These are phyloP conservation scores for Eimeria necatrix DNA, from an alignment of 169 alveolate genomes.

Conservation along the genomic window DNA sequence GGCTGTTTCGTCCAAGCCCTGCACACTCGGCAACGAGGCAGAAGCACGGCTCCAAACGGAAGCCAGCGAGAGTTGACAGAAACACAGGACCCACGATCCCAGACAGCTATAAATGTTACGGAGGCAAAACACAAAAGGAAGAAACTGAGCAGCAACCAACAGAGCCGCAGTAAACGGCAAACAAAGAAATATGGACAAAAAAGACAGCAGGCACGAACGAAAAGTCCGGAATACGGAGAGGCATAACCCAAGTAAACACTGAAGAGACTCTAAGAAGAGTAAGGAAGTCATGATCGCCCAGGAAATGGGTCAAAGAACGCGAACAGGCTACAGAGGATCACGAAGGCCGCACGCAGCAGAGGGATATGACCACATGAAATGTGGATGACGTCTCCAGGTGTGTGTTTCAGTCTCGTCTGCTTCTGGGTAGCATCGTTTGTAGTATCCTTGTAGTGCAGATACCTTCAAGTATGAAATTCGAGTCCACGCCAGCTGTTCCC, in stretches of 20 bases:
- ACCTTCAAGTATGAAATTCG: conserved; percentile 83
- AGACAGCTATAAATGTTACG: neutral
- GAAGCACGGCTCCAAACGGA: neutral
- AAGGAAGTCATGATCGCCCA: too few relatives aligned
- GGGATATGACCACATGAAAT: too few relatives aligned
- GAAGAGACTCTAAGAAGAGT: too few relatives aligned
- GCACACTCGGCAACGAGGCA: neutral
- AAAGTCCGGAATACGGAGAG: too few relatives aligned
- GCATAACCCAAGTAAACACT: too few relatives aligned
- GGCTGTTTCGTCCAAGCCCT: neutral
- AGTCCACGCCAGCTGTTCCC: conserved; percentile 85
- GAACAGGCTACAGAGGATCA: too few relatives aligned
- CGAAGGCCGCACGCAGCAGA: too few relatives aligned
- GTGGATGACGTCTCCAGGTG: neutral
- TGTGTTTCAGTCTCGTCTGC: neutral
- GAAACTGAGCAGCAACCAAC: too few relatives aligned
- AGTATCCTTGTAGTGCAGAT: neutral
- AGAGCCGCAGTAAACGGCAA: too few relatives aligned
- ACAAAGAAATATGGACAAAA: too few relatives aligned
- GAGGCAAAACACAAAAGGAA: neutral
- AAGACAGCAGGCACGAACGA: too few relatives aligned
- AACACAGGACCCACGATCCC: neutral
- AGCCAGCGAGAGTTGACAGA: neutral
- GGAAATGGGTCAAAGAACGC: too few relatives aligned
- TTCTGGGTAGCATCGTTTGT: neutral